Percentiles rank a stretch among this genome's conserved stretches.
Conservation (phyloP, 495 filamentous ascomycete species). For the Aspergillus nanangensis region DNA sequence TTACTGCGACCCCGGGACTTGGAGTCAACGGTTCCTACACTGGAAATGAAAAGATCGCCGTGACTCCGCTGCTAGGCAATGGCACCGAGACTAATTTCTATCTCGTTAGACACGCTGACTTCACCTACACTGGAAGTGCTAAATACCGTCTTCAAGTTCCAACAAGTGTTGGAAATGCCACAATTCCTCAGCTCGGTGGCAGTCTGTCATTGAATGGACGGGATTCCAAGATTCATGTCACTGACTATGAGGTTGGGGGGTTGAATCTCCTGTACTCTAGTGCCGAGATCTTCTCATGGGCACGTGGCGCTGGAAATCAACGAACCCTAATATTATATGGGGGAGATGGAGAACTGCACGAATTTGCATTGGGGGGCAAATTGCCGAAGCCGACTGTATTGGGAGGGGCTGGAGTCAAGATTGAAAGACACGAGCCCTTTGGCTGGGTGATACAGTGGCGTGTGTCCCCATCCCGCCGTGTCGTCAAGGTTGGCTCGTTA, state of each 20-base stretch:
- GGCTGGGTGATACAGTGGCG: slow-evolving; percentile 48
- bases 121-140: slow-evolving; percentile 41
- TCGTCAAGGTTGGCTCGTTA: slow-evolving; percentile 44
- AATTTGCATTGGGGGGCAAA: slow-evolving; percentile 46
- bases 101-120: slow-evolving; percentile 54
- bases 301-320: slow-evolving; percentile 41
- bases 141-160: slow-evolving; percentile 51
- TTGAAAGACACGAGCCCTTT: slow-evolving; percentile 27
- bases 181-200: slow-evolving; percentile 55
- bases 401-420: slow-evolving; percentile 21
- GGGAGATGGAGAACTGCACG: slow-evolving; percentile 56
- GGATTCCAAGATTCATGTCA: slow-evolving; percentile 66
- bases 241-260: slow-evolving; percentile 60
- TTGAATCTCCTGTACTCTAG: slow-evolving; percentile 62
- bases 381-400: slow-evolving; percentile 13
- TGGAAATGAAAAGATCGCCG: slow-evolving; percentile 37
- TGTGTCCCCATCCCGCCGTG: slow-evolving; percentile 29
- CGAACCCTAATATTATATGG: slow-evolving; percentile 63
- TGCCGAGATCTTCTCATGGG: slow-evolving; percentile 66
- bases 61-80: slow-evolving; percentile 50
- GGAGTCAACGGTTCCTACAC: slow-evolving; percentile 42
- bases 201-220: slow-evolving; percentile 58
- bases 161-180: slow-evolving; percentile 52
- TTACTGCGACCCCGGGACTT: slow-evolving; percentile 39
- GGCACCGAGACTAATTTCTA: slow-evolving; percentile 55